Evolutionary conservation across 306 rosid species (phyloP), one percentile per base, ranked within the genome.

Genomic region (Hylodesmum podocarpum): DNA sequence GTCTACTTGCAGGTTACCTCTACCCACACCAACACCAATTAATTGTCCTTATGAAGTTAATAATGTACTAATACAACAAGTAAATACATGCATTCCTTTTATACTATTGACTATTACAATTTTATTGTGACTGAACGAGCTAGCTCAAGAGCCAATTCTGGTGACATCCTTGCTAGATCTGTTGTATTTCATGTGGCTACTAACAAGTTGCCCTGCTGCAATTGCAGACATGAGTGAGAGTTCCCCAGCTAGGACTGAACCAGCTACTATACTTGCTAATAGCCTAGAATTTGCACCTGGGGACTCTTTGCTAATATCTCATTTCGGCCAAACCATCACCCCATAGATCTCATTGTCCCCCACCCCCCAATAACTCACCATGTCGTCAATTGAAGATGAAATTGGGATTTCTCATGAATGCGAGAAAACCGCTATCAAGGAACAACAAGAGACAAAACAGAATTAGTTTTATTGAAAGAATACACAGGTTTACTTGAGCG

Each of bases 161-260:
- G 89, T 18, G 18, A 91, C n/a, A 50, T 85, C 83, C 59, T 57
- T 80, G 83, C 77, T 59, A 64, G 90, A 84, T 57, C 90, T 84
- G 65, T 88, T 88, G 81, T 86, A 88, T 65, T 84, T 88, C 90
- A 88, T 84, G 88, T 88, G 90, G 51, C 93, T 88, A 62, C 29
- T 84, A 19, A 88, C 90, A 4, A 88, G 80, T 65, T 88, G 89
- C 16, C 89, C 91, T 9, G 89, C 87, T 16, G 89, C 86, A 16
- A 88, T 83, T 16, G 91, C 92, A 63, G 92, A 88, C 89, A 88
- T 25, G 79, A 73, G 62, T 2, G 91, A 88, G 9, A 88, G 82
- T 66, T 88, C 91, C 25, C 89, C 91, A 0, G 89, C 91, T 46
- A 88, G 70, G 36, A 88, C 91, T 1, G 89, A 81, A 19, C 91